Conservation (phyloP, 2,329 filamentous ascomycete genomes). For the Botrytis sinoallii region DNA sequence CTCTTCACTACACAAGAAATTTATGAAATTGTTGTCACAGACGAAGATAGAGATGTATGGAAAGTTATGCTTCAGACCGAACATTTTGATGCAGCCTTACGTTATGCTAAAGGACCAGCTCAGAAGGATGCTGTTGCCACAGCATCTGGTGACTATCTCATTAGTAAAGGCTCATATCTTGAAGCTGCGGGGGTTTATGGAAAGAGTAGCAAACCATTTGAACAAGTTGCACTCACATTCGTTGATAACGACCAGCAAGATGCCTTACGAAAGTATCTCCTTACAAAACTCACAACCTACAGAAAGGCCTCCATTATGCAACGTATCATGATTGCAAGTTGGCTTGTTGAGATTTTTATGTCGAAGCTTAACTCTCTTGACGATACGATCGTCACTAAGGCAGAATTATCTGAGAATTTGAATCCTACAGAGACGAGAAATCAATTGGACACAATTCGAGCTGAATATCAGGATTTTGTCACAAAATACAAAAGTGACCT, state of each 20-base stretch:
- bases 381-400: conserved; percentile 87
- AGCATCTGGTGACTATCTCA: conserved; percentile 84
- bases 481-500: conserved; percentile 81
- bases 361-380: conserved; percentile 92
- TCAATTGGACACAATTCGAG: conserved; percentile 66
- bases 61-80: conserved; percentile 84
- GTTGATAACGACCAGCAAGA: conserved; percentile 90
- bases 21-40: conserved; percentile 85
- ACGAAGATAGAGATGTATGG: conserved; percentile 93
- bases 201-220: conserved; percentile 93
- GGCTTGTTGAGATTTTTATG: conserved; percentile 97
- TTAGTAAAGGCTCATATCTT: conserved; percentile 73
- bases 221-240: conserved; percentile 87
- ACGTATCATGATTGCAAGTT: conserved; percentile 88
- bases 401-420: conserved; percentile 70
- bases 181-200: conserved; percentile 91
- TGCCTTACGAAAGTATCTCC: conserved; percentile 82
- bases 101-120: conserved; percentile 72
- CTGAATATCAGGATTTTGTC: conserved; percentile 86
- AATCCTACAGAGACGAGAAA: conserved; percentile 69
- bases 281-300: conserved; percentile 76
- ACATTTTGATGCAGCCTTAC: conserved; percentile 83
- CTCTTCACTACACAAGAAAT: conserved; percentile 89
- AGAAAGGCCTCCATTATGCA: conserved; percentile 89
- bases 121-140: conserved; percentile 92